Evolutionary conservation across 495 filamentous ascomycete genomes (phyloP).

Genomic region (Cercophora newfieldiana): DNA sequence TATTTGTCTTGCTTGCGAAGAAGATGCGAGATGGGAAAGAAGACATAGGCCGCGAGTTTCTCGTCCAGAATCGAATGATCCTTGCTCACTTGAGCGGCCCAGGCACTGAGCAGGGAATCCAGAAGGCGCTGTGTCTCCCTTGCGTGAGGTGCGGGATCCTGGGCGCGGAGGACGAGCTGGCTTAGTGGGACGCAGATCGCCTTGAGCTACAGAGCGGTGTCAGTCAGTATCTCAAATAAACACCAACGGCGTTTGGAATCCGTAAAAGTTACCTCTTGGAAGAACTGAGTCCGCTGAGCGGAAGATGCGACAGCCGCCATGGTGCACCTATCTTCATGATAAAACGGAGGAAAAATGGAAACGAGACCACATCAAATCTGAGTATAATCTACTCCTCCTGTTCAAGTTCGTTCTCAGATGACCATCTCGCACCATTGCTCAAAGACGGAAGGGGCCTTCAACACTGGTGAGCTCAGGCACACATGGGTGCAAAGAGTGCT

Average conservation of each 20-base stretch:
- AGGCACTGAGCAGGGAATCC: slow-evolving; percentile 51
- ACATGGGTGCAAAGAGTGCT: slow-evolving; percentile 1
- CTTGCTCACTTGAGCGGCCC: slow-evolving; percentile 53
- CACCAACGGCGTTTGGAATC: neutral
- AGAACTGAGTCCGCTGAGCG: slow-evolving; percentile 30
- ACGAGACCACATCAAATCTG: neutral
- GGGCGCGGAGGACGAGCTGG: slow-evolving; percentile 63
- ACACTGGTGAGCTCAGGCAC: neutral
- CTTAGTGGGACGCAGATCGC: slow-evolving; percentile 76
- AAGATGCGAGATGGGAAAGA: slow-evolving; percentile 88
- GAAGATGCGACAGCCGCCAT: slow-evolving; percentile 26
- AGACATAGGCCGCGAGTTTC: slow-evolving; percentile 89
- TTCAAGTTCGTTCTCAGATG: too few species aligned
- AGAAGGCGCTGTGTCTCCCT: slow-evolving; percentile 58
- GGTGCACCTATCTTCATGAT: neutral
- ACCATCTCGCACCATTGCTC: too few species aligned
- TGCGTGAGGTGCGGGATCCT: slow-evolving; percentile 52
- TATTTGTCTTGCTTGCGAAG: slow-evolving; percentile 73
- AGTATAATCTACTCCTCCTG: too few species aligned
- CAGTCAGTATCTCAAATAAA: neutral
- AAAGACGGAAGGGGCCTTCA: neutral
- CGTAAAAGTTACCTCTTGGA: slow-evolving; percentile 27
- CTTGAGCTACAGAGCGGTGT: slow-evolving; percentile 27
- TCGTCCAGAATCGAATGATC: slow-evolving; percentile 63
- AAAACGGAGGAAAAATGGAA: neutral